A percentile compares a stretch with the other conserved stretches of the same genome.
Evolutionary conservation across 305 asterid species (phyloP).

Genomic region (Fraxinus platypoda): DNA sequence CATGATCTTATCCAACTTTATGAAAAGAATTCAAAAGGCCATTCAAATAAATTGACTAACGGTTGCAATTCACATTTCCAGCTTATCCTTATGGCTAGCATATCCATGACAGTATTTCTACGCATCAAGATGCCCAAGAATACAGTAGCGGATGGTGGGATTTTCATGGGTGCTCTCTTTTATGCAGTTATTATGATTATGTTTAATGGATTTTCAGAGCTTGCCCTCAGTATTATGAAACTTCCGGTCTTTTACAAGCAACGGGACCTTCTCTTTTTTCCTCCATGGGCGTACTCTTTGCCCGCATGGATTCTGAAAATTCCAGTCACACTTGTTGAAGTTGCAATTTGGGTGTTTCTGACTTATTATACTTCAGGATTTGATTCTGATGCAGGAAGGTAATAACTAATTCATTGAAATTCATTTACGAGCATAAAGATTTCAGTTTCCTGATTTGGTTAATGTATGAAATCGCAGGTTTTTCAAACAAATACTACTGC

Average conservation of each 20-base stretch:
- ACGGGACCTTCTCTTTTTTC: slow-evolving; percentile 76
- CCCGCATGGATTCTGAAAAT: slow-evolving; percentile 83
- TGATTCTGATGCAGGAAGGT: slow-evolving; percentile 65
- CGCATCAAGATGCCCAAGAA: slow-evolving; percentile 58
- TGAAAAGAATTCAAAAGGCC: neutral
- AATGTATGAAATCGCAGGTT: slow-evolving; percentile 45
- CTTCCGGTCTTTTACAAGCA: slow-evolving; percentile 86
- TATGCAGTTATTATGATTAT: slow-evolving; percentile 56
- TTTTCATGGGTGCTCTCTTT: slow-evolving; percentile 80
- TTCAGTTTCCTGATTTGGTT: slow-evolving; percentile 13
- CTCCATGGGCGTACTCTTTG: slow-evolving; percentile 81
- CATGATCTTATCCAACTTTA: neutral
- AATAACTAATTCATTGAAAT: slow-evolving; percentile 6
- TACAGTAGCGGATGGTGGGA: slow-evolving; percentile 54
- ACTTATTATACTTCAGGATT: slow-evolving; percentile 72
- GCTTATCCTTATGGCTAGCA: slow-evolving; percentile 58
- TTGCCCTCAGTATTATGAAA: slow-evolving; percentile 63
- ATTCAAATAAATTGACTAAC: neutral
- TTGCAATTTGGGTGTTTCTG: slow-evolving; percentile 49
- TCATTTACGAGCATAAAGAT: neutral
- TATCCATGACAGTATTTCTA: slow-evolving; percentile 66
- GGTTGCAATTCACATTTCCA: slow-evolving; percentile 26
- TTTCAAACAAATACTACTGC: slow-evolving; percentile 63
- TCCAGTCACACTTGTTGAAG: slow-evolving; percentile 64
- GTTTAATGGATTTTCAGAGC: slow-evolving; percentile 92